A percentile compares a stretch with the other conserved stretches of the same genome.
Evolutionary conservation across 331 rosid genomes (phyloP).

Genomic region (Acacia pycnantha): DNA sequence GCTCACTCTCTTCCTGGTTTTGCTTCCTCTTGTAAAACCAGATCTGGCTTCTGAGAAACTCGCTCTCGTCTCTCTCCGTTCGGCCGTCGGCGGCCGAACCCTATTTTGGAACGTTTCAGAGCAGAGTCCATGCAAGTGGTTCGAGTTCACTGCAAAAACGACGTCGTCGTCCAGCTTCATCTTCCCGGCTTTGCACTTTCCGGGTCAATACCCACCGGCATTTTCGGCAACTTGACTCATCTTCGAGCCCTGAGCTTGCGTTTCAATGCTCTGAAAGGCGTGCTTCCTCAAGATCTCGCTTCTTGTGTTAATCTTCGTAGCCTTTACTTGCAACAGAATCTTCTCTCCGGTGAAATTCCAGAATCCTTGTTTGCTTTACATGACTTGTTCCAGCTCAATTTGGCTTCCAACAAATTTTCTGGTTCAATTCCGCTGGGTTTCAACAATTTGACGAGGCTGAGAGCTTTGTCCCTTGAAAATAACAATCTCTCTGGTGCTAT

Average conservation of each 20-base stretch:
- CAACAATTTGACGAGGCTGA: constrained; percentile 59
- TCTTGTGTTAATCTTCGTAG: constrained; percentile 68
- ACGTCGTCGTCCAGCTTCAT: constrained; percentile 62
- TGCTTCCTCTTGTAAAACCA: constrained; percentile 43
- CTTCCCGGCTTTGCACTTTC: constrained; percentile 85
- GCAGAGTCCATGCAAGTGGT: constrained; percentile 63
- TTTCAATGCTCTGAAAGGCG: constrained; percentile 75
- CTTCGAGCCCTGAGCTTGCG: constrained; percentile 92
- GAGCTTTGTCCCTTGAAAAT: constrained; percentile 62
- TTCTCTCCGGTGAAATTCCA: constrained; percentile 64
- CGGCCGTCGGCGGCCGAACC: constrained; percentile 78
- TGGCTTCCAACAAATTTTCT: constrained; percentile 80
- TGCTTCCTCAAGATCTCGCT: constrained; percentile 79
- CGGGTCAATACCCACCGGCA: constrained; percentile 64
- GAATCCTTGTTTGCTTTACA: constrained; percentile 42
- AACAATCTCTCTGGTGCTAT: constrained; percentile 62
- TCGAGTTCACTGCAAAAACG: constrained; percentile 61
- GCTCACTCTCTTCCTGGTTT: constrained; percentile 9
- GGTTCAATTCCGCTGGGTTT: constrained; percentile 56
- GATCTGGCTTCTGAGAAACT: constrained; percentile 73
- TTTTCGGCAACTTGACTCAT: constrained; percentile 62
- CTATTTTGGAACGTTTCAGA: constrained; percentile 68
- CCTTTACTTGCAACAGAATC: constrained; percentile 80
- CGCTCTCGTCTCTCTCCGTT: constrained; percentile 79
- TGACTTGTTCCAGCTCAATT: constrained; percentile 70